Evolutionary conservation across 371 early-diverging fungal species (phyloP).

Genomic region (Saksenaea vasiformis): DNA sequence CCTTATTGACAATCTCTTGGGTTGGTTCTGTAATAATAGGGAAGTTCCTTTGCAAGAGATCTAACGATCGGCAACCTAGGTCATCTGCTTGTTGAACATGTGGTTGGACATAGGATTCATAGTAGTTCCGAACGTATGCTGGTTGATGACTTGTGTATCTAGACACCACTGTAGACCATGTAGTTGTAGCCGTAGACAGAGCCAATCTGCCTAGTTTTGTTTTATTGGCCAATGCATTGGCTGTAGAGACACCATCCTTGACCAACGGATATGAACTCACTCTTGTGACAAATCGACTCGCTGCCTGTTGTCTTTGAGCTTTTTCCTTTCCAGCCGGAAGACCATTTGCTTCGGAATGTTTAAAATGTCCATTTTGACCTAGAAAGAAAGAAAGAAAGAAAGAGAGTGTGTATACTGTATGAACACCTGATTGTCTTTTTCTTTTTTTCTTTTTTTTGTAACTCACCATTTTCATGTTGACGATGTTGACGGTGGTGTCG

Average conservation of each 20-base stretch:
- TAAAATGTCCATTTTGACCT: constrained; percentile 31
- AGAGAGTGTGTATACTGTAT: background rate
- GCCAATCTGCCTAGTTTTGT: constrained; percentile 55
- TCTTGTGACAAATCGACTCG: constrained; percentile 45
- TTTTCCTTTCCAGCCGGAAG: constrained; percentile 10
- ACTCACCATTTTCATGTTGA: background rate
- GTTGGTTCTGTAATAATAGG: constrained; percentile 67
- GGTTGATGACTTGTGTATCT: constrained; percentile 39
- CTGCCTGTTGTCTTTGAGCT: background rate
- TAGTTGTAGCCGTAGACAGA: constrained; percentile 39
- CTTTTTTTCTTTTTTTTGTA: background rate
- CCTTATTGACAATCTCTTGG: constrained; percentile 54
- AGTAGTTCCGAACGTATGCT: constrained; percentile 51
- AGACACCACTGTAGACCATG: constrained; percentile 38
- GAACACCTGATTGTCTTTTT: background rate
- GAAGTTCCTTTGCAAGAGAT: constrained; percentile 59
- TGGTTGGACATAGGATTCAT: constrained; percentile 50
- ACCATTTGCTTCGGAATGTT: constrained; percentile 31
- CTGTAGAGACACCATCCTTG: constrained; percentile 57
- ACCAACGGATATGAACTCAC: constrained; percentile 66
- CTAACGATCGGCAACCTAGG: constrained; percentile 69
- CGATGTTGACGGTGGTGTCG: constrained; percentile 1
- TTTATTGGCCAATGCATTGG: constrained; percentile 45
- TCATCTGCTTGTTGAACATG: constrained; percentile 62
- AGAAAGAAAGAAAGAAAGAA: background rate